These are phyloP conservation scores for Fusarium nelsonii DNA, from an alignment of 2,329 filamentous ascomycete species.

Conservation along the genomic window DNA sequence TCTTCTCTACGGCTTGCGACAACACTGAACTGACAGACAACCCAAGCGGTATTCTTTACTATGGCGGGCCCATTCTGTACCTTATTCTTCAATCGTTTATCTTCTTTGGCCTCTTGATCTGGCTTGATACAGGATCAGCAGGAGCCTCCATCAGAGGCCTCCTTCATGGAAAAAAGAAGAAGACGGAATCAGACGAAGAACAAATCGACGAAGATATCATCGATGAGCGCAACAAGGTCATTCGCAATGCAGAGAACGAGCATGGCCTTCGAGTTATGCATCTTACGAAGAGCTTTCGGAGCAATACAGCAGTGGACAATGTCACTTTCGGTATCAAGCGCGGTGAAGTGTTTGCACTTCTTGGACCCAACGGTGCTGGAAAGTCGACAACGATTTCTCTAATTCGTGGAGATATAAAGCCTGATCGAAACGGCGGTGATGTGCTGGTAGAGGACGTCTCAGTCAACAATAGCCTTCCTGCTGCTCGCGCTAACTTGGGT, in stretches of 20 bases:
- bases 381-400: conserved; percentile 92
- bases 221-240: conserved; percentile 73
- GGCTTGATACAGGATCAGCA: conserved; percentile 81
- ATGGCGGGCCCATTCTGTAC: conserved; percentile 88
- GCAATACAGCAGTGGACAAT: conserved; percentile 85
- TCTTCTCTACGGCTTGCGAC: conserved; percentile 84
- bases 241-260: conserved; percentile 50
- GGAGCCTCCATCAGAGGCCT: conserved; percentile 64
- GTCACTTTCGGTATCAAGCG: conserved; percentile 84
- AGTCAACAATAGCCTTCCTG: conserved; percentile 77
- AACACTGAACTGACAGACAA: conserved; percentile 72
- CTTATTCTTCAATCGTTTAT: conserved; percentile 79
- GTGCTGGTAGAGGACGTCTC: conserved; percentile 84
- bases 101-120: conserved; percentile 79
- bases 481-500: conserved; percentile 82
- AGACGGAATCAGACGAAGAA: conserved; percentile 48
- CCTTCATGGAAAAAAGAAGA: conserved; percentile 52
- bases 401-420: conserved; percentile 88
- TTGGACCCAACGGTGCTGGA: conserved; percentile 92
- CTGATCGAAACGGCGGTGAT: conserved; percentile 77
- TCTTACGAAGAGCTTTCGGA: conserved; percentile 82
- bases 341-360: conserved; percentile 87
- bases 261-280: conserved; percentile 84
- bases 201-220: conserved; percentile 70
- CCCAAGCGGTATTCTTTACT: conserved; percentile 78